Conservation (phyloP, 345 rosid genomes). For the Psidium guajava region DNA sequence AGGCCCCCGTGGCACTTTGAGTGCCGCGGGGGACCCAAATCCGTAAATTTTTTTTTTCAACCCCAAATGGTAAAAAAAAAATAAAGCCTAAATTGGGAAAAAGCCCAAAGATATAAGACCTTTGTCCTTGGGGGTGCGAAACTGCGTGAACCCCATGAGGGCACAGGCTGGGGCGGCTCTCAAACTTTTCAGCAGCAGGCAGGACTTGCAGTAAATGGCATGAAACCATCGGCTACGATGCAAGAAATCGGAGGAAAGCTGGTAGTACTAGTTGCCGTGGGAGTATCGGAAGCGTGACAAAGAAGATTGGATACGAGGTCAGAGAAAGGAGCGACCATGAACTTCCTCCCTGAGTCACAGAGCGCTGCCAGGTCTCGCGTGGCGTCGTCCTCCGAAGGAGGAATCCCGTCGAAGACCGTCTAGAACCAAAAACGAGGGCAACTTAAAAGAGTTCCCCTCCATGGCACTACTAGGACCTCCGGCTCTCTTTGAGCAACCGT, state of each 20-base stretch:
- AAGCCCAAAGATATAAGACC: constrained; percentile 9
- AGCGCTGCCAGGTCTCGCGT: background rate
- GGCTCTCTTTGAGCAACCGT: constrained; percentile 2
- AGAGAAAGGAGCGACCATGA: constrained; percentile 3
- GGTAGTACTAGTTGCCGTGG: too few species aligned
- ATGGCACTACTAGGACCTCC: background rate
- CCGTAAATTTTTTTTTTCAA: too few species aligned
- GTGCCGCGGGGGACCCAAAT: too few species aligned
- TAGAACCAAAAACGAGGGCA: constrained; percentile 1
- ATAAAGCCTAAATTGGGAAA: too few species aligned
- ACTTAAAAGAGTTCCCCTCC: background rate
- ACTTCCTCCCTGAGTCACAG: background rate
- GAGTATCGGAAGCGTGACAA: background rate
- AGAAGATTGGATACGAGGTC: background rate
- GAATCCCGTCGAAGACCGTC: constrained; percentile 8
- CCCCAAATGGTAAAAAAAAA: too few species aligned
- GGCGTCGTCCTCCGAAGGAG: too few species aligned
- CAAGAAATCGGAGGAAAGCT: background rate
- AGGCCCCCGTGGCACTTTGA: too few species aligned
- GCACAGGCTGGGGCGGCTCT: constrained; percentile 1
- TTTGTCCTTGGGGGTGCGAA: background rate
- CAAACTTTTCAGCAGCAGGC: constrained; percentile 1
- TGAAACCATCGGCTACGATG: background rate
- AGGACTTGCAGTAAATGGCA: background rate
- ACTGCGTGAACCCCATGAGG: background rate